These are phyloP conservation scores for Cyclotella distinguenda DNA, from an alignment of 108 stramenopile genomes.

Conservation along the genomic window DNA sequence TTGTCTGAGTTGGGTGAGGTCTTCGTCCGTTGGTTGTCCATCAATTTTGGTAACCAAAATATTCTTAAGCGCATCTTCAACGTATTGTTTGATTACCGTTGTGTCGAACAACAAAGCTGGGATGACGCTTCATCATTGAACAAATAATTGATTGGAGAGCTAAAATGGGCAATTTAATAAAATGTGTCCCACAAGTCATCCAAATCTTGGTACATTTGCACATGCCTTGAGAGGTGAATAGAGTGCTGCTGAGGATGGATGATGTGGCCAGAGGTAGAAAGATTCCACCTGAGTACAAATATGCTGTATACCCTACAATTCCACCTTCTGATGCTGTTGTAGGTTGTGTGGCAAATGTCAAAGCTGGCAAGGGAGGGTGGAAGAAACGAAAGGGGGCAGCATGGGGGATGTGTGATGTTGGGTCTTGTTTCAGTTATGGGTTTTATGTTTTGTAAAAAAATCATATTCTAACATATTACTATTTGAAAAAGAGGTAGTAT, in stretches of 20 bases:
- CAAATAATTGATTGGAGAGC: constrained; percentile 6
- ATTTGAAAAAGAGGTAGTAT: background rate
- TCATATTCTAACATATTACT: background rate
- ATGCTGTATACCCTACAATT: constrained; percentile 1
- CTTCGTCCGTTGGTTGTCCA: no score
- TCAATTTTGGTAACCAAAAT: no score
- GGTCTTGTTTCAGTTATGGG: background rate
- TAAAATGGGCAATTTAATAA: constrained; percentile 15
- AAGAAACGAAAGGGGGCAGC: background rate
- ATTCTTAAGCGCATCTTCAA: no score
- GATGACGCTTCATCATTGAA: background rate
- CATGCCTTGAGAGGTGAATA: constrained; percentile 11
- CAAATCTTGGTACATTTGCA: constrained; percentile 14
- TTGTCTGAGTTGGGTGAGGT: no score
- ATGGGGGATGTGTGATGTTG: background rate
- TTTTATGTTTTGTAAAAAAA: background rate
- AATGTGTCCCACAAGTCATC: constrained; percentile 11
- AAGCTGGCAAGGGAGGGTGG: background rate
- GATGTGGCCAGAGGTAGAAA: constrained; percentile 12
- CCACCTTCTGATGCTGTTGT: no score
- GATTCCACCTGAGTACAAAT: background rate
- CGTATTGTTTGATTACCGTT: no score
- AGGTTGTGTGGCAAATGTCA: no score
- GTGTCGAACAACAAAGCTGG: no score
- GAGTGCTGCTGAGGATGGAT: constrained; percentile 1